Conservation (phyloP, 2,329 filamentous ascomycete species). For the Monosporascus sp. region DNA sequence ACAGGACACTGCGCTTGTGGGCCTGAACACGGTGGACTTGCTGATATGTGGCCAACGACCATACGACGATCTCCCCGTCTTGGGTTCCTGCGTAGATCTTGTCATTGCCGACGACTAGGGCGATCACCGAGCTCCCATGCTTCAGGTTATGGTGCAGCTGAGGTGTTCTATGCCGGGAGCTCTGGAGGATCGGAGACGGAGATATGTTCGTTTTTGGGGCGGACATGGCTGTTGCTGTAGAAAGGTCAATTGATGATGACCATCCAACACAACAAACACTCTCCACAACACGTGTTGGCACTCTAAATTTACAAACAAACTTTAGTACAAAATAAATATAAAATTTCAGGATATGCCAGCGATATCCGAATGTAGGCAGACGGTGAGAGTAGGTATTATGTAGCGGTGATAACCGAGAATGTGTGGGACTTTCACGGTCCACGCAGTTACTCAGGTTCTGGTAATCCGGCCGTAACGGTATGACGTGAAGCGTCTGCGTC, state of each 20-base stretch:
- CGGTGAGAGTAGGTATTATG: too few species aligned
- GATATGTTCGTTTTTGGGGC: conserved; percentile 12
- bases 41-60: conserved; percentile 85
- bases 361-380: too few species aligned
- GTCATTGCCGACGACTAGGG: conserved; percentile 72
- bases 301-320: too few species aligned
- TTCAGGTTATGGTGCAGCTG: conserved; percentile 68
- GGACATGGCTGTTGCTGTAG: conserved; percentile 14
- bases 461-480: too few species aligned
- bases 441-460: too few species aligned
- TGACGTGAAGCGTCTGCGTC: too few species aligned
- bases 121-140: conserved; percentile 74
- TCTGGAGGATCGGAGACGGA: conserved; percentile 22
- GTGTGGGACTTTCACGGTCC: too few species aligned
- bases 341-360: too few species aligned
- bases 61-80: conserved; percentile 87
- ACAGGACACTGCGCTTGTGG: conserved; percentile 86
- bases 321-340: too few species aligned
- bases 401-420: too few species aligned
- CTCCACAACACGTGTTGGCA: too few species aligned
- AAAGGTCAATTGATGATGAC: conserved; percentile 4
- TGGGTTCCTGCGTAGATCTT: conserved; percentile 90
- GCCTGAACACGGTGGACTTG: conserved; percentile 74
- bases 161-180: conserved; percentile 38
- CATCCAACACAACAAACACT: neutral